Evolutionary conservation across 2,329 filamentous ascomycete genomes (phyloP), one percentile per base, ranked within the genome.

Genomic region (Fusarium sororula): DNA sequence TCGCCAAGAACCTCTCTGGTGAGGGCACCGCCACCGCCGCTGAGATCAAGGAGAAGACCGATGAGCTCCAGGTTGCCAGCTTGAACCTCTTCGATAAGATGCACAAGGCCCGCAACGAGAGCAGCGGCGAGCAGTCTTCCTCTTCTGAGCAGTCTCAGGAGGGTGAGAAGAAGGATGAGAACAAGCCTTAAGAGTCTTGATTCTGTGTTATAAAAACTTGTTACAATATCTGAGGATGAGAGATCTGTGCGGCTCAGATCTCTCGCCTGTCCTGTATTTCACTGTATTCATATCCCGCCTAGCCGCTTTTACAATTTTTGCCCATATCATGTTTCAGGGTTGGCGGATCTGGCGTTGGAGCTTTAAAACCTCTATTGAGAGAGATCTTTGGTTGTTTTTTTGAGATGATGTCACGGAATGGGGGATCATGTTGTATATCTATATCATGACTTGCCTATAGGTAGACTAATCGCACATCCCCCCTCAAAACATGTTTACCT

Each of bases 71-170:
- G 88, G 94, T 93, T 84, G 94, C 96, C 78, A 96, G 93, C 85
- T 89, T 99, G 86, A 97, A 94, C 87, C 92, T 98, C 81, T 98
- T 99, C 85, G 96, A 98, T 89, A 98, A 98, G 93, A 98, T 99
- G 94, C 96, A 99, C 93, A 97, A 97, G 90, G 94, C 96, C 78
- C 92, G 94, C 79, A 84, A 86, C 78, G 93, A 95, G 87, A 88
- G 87, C 78, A 88, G 87, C 78, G 84, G 87, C 81, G 75, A 79
- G 67, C 84, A 87, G 82, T 82, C 85, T 89, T 75, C 85, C 89
- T 75, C 82, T 79, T 85, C 79, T 77, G 84, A 73, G 70, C 70
- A 85, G 85, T 84, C 85, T 79, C 80, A 89, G 70, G 91, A 93
- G 83, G 91, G 88, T 76, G 91, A 95, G 87, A 93, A 93, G 89